Evolutionary conservation across 257 asterid genomes (phyloP), one percentile per base, ranked within the genome.

Genomic region (Anisodus tanguticus): DNA sequence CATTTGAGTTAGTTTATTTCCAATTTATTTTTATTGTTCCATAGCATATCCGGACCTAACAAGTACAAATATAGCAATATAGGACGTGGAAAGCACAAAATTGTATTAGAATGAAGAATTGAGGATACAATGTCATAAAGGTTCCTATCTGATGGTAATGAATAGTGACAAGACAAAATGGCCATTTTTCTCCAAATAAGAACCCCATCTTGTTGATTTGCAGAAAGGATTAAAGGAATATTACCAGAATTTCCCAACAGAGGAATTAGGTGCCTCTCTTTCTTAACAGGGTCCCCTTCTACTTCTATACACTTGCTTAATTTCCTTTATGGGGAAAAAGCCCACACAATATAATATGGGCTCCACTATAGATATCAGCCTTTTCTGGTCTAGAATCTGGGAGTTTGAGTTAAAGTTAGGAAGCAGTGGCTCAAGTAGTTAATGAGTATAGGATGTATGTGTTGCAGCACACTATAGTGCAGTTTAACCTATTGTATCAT

Each of bases 261-360:
- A 69, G 85, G 85, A 83, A 82, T 54, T 64, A 54, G 69, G 68
- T 83, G 85, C 85, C 16, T 58, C 26, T 37, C 80, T 55, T 82
- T 60, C 22, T 54, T 53, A 68, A 43, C 3, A 16, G 68, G 60
- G 81, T 22, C 47, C 81, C 43, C 8, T 51, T 74, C 60, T 12
- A 69, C 39, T 74, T 49, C 10, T 49, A 39, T 69, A 69, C 54
- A 41, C 54, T 39, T 69, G 15, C 22, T 26, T 1, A 51, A 10
- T 76, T 76, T 76, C 63, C 81, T 26, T 26, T 12, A 0, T 12
- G 5, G 6, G 35, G 81, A 51, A 51, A 76, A 51, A 51, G 81
- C 62, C 81, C 26, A 51, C 15, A 22, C 4, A 11, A 3, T 53
- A 51, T 1, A 76, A 0, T 12, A 1, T 76, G 47, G 81, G 63